A percentile compares a stretch with the other conserved stretches of the same genome.
Evolutionary conservation across 2,329 filamentous ascomycete species (phyloP).

Genomic region (Corinectria fuckeliana): DNA sequence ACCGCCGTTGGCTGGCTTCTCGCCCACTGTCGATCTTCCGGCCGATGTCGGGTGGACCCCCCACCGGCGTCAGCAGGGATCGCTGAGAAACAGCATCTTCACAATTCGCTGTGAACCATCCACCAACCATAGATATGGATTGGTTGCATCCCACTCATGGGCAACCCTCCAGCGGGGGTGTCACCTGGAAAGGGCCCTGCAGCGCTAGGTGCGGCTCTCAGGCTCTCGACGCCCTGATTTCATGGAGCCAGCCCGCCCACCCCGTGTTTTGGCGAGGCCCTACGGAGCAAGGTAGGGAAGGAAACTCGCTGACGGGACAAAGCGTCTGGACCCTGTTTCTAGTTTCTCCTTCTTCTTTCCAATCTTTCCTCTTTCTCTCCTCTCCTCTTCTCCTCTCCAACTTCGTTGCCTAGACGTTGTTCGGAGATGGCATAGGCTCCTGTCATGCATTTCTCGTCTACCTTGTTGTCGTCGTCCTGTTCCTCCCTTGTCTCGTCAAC

Average conservation of each 20-base stretch:
- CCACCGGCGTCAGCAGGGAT: not conserved
- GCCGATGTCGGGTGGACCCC: constrained; percentile 5
- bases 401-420: not conserved
- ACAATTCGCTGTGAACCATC: not conserved
- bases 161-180: not conserved
- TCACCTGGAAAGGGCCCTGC: not conserved
- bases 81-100: not conserved
- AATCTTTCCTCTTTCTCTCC: not conserved
- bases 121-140: too few relatives aligned
- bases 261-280: not conserved
- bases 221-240: not conserved
- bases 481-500: not conserved
- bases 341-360: not conserved
- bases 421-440: not conserved
- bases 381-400: not conserved
- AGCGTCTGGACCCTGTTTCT: constrained; percentile 8
- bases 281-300: too few relatives aligned
- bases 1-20: not conserved
- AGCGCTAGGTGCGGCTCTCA: not conserved
- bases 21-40: not conserved
- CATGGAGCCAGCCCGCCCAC: too few relatives aligned
- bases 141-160: too few relatives aligned
- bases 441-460: constrained; percentile 20
- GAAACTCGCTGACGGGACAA: not conserved
- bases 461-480: constrained; percentile 13